Evolutionary conservation across 768 basidiomycete genomes (phyloP), one percentile per base, ranked within the genome.

Genomic region (Kwoniella dendrophila): DNA sequence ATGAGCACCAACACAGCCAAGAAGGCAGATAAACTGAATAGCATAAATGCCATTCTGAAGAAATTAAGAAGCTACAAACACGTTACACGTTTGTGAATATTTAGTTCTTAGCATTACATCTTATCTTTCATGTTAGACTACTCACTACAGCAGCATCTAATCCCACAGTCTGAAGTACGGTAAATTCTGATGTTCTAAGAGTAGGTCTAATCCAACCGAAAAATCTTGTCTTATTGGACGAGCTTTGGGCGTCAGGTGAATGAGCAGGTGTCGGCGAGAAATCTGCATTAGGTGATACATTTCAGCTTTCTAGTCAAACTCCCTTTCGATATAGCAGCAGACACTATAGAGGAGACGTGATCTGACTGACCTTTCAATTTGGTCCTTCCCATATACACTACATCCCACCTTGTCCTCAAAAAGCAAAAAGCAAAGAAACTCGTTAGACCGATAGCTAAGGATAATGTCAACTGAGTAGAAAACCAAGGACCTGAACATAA

Each of bases 131-230:
- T 26, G 11, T 27, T 3, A n/a, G 1, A 33, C 44, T 14, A 83
- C 90, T 71, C 74, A 92, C 92, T 70, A 98, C 96, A 1, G 92
- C 94, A 41, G 95, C 95, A 78, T 99, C 95, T 41, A 99, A 81
- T 0, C 95, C 95, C 12, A 99, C 95, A 51, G 96, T 95, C 78
- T 97, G 93, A 2, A 99, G 83, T 2, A 99, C 86, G 0, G 92
- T 89, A 63, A 90, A 93, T 75, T 99, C 95, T 45, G 90, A 93
- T 0, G 88, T 92, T 60, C 84, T 82, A 43, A 97, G 84, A 0
- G 95, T 98, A 0, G 95, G 95, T 68, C 95, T 80, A 54, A 99
- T 90, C 95, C 96, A 99, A 26, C 92, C 92, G 80, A 96, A 92
- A 81, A 96, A 90, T 0, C 58, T 45, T 4, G 56, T 41, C 12